A percentile compares a stretch with the other conserved stretches of the same genome.
Evolutionary conservation across 139 green algal genomes (phyloP).

Genomic region (Pseudopediastrum boryanum): DNA sequence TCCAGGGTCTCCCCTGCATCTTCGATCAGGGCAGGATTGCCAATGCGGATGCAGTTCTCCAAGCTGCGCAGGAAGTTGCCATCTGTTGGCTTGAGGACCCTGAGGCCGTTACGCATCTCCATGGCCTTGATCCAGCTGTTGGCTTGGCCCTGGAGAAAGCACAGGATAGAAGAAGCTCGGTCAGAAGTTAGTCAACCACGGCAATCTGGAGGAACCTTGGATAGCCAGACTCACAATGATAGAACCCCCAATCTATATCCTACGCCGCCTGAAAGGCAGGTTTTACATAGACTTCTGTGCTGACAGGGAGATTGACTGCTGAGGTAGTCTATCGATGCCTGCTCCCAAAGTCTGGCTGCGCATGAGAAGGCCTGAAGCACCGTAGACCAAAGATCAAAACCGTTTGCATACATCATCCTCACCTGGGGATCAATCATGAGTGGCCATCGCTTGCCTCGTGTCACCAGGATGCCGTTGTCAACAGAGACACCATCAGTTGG

Average conservation of each 20-base stretch:
- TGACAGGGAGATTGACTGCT: too few relatives aligned
- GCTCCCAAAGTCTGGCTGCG: too few relatives aligned
- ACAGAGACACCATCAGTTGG: constrained; percentile 79
- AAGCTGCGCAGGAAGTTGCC: constrained; percentile 77
- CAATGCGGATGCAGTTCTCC: constrained; percentile 81
- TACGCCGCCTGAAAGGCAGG: too few relatives aligned
- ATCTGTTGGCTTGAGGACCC: constrained; percentile 77
- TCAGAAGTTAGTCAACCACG: neutral
- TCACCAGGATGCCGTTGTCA: constrained; percentile 87
- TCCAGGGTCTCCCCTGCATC: constrained; percentile 80
- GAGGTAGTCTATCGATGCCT: too few relatives aligned
- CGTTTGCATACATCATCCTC: too few relatives aligned
- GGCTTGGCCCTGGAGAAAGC: constrained; percentile 71
- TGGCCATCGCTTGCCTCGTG: constrained; percentile 78
- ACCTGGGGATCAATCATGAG: constrained; percentile 90
- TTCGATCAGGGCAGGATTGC: constrained; percentile 48
- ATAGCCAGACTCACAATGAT: too few relatives aligned
- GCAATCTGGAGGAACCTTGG: neutral
- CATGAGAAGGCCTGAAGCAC: too few relatives aligned
- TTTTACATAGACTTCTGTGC: too few relatives aligned
- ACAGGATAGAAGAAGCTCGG: constrained; percentile 23
- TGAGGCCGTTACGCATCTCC: constrained; percentile 77
- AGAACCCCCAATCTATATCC: too few relatives aligned
- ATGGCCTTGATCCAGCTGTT: constrained; percentile 85
- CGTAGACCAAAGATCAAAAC: too few relatives aligned